Evolutionary conservation across 1,284 basidiomycete species (phyloP).

Genomic region (Gomphus sp.): DNA sequence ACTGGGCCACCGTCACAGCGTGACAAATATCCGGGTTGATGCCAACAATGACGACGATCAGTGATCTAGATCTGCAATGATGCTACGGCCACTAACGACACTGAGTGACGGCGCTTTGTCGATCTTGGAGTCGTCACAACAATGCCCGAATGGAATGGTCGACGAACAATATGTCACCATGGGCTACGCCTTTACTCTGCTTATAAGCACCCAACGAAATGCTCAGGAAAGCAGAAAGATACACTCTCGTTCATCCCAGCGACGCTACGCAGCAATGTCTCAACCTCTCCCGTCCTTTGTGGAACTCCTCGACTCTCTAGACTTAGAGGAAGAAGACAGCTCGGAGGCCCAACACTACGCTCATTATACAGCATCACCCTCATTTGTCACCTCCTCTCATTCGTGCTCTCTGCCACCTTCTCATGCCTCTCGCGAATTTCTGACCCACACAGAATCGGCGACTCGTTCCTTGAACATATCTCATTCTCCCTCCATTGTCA

Average conservation of each 20-base stretch:
- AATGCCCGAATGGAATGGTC: background rate
- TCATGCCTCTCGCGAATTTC: background rate
- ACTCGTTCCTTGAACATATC: background rate
- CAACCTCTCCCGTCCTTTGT: constrained; percentile 67
- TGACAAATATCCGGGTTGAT: background rate
- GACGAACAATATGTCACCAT: background rate
- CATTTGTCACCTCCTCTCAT: constrained; percentile 3
- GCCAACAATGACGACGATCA: constrained; percentile 6
- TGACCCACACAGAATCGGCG: background rate
- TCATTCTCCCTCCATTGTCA: constrained; percentile 3
- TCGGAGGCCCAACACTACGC: background rate
- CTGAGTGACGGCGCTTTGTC: background rate
- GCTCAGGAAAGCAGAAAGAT: background rate
- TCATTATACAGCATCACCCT: constrained; percentile 5
- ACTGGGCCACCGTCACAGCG: background rate
- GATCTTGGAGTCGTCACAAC: background rate
- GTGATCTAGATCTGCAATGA: background rate
- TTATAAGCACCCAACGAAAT: background rate
- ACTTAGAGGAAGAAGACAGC: constrained; percentile 38
- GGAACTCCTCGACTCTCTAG: constrained; percentile 73
- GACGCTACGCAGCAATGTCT: background rate
- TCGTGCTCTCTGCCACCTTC: background rate
- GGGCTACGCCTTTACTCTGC: background rate
- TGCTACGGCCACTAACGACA: constrained; percentile 5
- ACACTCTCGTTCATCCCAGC: background rate